Evolutionary conservation across 371 early-diverging fungal species (phyloP), one percentile per base, ranked within the genome.

Genomic region (Gilbertella persicaria): DNA sequence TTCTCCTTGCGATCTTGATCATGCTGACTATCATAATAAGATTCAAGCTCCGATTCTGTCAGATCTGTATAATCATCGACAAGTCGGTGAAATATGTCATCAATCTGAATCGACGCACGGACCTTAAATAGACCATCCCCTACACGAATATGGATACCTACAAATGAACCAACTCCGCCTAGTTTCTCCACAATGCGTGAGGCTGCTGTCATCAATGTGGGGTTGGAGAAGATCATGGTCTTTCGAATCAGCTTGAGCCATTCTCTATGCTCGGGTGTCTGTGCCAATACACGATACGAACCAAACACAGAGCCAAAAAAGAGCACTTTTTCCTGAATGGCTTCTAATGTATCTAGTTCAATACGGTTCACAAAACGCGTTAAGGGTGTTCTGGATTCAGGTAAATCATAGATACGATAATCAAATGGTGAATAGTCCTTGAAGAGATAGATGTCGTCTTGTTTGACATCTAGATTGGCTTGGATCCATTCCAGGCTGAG

Each of bases 231-330:
- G 16, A 79, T 79, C 77, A 85, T 72, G 26, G 70, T 58, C 16
- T 66, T 55, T 2, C 80, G 66, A 43, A 85, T 51, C 29, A 61
- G 68, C 23, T 51, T 57, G 4, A 74, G 57, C 16, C 71, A 45
- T 6, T 69, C 66, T 16, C 44, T 47, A 42, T 84, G 78, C 1
- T 69, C 68, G 6, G 45, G 50, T 0, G 72, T 70, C 43, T 67
- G 70, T 0, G 82, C 79, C 40, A 81, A 55, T 2, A 84, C 76
- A 3, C 84, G 69, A 36, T 81, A 78, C 0, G 69, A 64, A 0
- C 80, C 82, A 67, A 79, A 84, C 3, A 84, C 54, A 1, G 84
- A 84, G 0, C 82, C 79, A 53, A 84, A 81, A 35, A 81, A 82
- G n/a, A 84, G 47, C 0, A 84, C 56, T 5, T 41, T 50, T 23